Evolutionary conservation across 768 basidiomycete species (phyloP).

Genomic region (Galerina marginata): DNA sequence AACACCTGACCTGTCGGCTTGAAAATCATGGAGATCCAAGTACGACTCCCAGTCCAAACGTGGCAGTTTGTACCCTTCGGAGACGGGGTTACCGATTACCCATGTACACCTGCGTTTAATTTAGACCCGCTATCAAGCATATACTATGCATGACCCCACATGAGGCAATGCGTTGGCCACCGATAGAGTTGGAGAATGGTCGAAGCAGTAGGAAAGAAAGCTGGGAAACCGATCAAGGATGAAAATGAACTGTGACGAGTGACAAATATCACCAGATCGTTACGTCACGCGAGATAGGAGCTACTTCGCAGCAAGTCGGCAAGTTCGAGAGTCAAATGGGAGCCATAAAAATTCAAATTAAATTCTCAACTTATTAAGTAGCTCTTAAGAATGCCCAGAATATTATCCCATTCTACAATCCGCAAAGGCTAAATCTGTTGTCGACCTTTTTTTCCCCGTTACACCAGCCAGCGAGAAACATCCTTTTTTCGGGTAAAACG

Average conservation of each 20-base stretch:
- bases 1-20: conserved; percentile 4
- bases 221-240: too few species aligned
- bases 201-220: neutral
- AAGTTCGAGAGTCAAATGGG: too few species aligned
- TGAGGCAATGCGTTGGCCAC: neutral
- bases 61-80: neutral
- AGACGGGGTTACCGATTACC: conserved; percentile 2
- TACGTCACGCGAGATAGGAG: conserved; percentile 6
- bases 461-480: too few species aligned
- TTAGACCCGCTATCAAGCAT: neutral
- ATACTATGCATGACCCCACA: too few species aligned
- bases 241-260: neutral
- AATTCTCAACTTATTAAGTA: too few species aligned
- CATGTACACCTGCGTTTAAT: neutral
- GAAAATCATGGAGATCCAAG: neutral
- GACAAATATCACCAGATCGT: neutral
- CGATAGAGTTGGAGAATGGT: neutral
- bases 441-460: too few species aligned
- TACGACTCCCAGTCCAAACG: neutral
- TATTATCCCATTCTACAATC: too few species aligned
- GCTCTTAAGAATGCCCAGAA: too few species aligned
- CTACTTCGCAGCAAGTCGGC: neutral
- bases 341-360: too few species aligned
- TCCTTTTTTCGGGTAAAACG: too few species aligned
- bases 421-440: too few species aligned